Evolutionary conservation across 2,329 filamentous ascomycete genomes (phyloP).

Genomic region (Xylaria sp.): DNA sequence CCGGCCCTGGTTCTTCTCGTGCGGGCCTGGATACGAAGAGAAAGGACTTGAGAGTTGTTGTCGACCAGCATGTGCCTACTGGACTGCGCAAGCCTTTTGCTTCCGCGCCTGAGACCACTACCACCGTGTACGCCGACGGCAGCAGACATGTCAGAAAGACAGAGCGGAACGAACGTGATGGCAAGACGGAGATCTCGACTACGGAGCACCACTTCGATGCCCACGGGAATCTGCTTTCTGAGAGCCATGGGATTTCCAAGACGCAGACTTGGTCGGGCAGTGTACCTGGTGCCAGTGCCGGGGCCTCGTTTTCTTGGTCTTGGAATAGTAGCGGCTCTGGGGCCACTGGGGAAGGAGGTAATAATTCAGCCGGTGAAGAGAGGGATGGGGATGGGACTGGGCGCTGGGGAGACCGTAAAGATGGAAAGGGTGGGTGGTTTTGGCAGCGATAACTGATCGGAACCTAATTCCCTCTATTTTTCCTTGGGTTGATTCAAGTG

Average conservation of each 20-base stretch:
- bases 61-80: not conserved
- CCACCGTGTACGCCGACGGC: constrained; percentile 38
- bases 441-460: constrained; percentile 34
- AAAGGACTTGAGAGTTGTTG: not conserved
- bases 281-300: constrained; percentile 18
- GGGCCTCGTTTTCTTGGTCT: constrained; percentile 34
- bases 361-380: not conserved
- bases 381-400: not conserved
- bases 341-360: no score
- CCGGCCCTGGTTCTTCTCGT: not conserved
- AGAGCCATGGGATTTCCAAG: constrained; percentile 28
- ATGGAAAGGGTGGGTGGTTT: constrained; percentile 38
- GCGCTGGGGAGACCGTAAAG: not conserved
- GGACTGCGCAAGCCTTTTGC: not conserved
- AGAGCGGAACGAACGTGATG: constrained; percentile 25
- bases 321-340: constrained; percentile 1
- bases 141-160: constrained; percentile 40
- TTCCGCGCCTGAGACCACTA: constrained; percentile 3
- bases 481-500: not conserved
- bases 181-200: constrained; percentile 32
- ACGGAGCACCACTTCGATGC: constrained; percentile 37
- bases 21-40: not conserved
- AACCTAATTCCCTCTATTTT: not conserved
- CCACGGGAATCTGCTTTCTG: constrained; percentile 39
- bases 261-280: constrained; percentile 35